Percentiles rank a stretch among this genome's conserved stretches.
Conservation (phyloP, 1,284 basidiomycete genomes). For the Melampsora larici-populina region DNA sequence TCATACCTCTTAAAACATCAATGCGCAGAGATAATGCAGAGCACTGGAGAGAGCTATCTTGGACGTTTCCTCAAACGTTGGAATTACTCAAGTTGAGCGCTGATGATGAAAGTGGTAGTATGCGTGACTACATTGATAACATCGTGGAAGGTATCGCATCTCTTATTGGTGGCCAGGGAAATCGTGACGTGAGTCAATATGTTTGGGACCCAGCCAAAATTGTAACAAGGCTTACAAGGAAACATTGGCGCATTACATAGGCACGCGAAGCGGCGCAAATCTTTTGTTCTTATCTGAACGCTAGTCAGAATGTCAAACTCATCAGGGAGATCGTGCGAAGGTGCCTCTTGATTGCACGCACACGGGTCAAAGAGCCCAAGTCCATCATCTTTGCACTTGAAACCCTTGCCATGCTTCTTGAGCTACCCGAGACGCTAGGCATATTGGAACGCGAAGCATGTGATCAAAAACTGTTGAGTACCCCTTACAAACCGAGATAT, state of each 20-base stretch:
- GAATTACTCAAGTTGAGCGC: slow-evolving; percentile 9
- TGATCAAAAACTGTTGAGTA: not conserved
- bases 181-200: slow-evolving; percentile 21
- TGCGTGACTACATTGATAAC: not conserved
- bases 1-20: not conserved
- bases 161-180: slow-evolving; percentile 36
- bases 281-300: not conserved
- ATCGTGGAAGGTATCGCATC: slow-evolving; percentile 30
- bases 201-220: not conserved
- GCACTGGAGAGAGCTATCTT: slow-evolving; percentile 33
- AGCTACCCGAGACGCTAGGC: not conserved
- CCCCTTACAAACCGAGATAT: not conserved
- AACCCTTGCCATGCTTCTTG: not conserved
- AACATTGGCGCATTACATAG: not conserved
- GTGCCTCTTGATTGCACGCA: not conserved
- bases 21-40: slow-evolving; percentile 10
- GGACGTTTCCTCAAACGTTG: slow-evolving; percentile 22
- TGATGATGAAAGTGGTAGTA: not conserved
- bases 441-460: not conserved
- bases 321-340: not conserved
- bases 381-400: not conserved
- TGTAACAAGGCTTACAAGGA: no score
- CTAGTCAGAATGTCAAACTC: not conserved
- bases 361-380: not conserved
- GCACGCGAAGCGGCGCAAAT: not conserved